These are phyloP conservation scores for Talaromyces ruber DNA, from an alignment of 495 filamentous ascomycete genomes.

Conservation along the genomic window DNA sequence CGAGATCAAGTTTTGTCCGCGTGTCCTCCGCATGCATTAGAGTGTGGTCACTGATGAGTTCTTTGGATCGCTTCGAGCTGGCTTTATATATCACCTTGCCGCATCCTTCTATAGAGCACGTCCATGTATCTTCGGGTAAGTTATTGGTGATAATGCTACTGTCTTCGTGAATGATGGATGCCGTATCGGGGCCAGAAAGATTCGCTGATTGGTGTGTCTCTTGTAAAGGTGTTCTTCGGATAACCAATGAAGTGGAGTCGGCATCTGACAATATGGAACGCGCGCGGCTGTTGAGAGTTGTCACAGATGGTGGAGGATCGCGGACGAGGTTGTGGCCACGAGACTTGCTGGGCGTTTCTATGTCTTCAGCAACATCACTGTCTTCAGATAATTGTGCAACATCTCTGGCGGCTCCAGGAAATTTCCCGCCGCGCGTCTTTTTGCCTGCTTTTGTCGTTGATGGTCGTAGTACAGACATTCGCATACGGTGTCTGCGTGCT, in stretches of 20 bases:
- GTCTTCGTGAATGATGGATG: slow-evolving; percentile 33
- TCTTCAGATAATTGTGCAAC: slow-evolving; percentile 19
- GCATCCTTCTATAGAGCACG: slow-evolving; percentile 62
- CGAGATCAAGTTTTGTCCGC: slow-evolving; percentile 49
- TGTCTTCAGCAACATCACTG: slow-evolving; percentile 33
- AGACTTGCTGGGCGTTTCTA: slow-evolving; percentile 39
- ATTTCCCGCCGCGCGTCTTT: slow-evolving; percentile 31
- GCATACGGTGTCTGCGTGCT: slow-evolving; percentile 20
- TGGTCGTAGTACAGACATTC: slow-evolving; percentile 46
- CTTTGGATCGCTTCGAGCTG: slow-evolving; percentile 45
- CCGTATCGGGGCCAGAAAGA: slow-evolving; percentile 15
- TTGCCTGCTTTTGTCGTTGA: slow-evolving; percentile 36
- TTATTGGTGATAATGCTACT: slow-evolving; percentile 34
- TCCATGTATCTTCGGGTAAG: slow-evolving; percentile 58
- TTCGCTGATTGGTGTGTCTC: slow-evolving; percentile 22
- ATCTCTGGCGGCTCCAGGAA: slow-evolving; percentile 12
- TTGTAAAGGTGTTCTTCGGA: slow-evolving; percentile 28
- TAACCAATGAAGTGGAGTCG: slow-evolving; percentile 16
- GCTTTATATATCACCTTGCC: slow-evolving; percentile 51
- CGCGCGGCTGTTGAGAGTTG: slow-evolving; percentile 10
- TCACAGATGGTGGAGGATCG: slow-evolving; percentile 28
- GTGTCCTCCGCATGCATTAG: slow-evolving; percentile 54
- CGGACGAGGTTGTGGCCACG: slow-evolving; percentile 32
- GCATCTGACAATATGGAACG: slow-evolving; percentile 27
- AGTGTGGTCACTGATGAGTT: slow-evolving; percentile 56